Conservation (phyloP, 2,329 filamentous ascomycete species). For the Byssothecium circinans region DNA sequence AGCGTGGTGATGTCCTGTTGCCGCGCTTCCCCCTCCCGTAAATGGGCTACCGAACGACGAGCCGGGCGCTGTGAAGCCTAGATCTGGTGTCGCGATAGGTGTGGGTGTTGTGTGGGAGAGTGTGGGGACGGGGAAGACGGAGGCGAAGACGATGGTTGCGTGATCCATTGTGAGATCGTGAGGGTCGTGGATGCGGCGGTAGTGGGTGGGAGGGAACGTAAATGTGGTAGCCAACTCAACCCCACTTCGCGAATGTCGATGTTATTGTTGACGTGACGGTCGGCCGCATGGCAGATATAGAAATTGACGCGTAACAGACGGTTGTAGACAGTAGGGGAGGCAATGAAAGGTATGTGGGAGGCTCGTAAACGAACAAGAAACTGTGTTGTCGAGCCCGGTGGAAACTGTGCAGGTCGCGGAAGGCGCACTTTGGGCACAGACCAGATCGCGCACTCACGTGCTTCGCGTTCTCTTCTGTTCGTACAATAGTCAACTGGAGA, state of each 20-base stretch:
- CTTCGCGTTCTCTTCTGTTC: no score
- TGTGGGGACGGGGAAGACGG: slow-evolving; percentile 49
- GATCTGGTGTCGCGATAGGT: slow-evolving; percentile 47
- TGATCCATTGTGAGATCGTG: slow-evolving; percentile 36
- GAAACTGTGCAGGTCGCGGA: no score
- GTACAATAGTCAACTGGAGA: no score
- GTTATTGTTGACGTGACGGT: background rate
- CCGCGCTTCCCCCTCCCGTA: slow-evolving; percentile 24
- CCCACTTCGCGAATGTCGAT: background rate
- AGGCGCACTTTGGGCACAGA: background rate
- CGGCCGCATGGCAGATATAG: no score
- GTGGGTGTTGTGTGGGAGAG: slow-evolving; percentile 48
- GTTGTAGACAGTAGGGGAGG: background rate
- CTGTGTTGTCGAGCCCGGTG: no score
- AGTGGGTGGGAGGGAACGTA: background rate
- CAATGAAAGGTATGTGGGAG: no score
- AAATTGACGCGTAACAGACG: no score
- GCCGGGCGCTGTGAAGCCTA: slow-evolving; percentile 45
- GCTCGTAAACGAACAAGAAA: no score
- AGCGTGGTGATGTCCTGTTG: slow-evolving; percentile 38
- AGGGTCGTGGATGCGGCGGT: slow-evolving; percentile 11
- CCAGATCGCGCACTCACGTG: background rate
- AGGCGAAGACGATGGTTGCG: slow-evolving; percentile 44
- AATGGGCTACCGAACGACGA: slow-evolving; percentile 45
- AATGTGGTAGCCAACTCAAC: background rate